phyloP scores from a whole-genome alignment of 768 basidiomycete genomes.

The Mycena vitilis region DNA sequence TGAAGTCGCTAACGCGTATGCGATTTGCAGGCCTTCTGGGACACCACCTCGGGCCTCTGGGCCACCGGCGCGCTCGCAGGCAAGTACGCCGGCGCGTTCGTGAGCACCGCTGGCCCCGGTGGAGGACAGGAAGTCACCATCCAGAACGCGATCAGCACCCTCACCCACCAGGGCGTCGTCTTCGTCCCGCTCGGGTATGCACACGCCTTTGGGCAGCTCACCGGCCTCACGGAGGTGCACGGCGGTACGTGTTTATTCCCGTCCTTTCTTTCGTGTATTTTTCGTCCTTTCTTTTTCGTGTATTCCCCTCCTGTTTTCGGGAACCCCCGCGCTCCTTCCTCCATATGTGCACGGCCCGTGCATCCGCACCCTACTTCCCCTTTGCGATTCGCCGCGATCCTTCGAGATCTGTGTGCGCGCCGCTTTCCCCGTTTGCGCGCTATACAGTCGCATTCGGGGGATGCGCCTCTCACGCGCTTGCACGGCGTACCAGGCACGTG shows the following conservation, averaged over 20 bases:
- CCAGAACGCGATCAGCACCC: slow-evolving; percentile 62
- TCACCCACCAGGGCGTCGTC: slow-evolving; percentile 79
- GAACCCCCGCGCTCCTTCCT: too few relatives aligned
- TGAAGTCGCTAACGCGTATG: neutral
- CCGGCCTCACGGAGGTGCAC: slow-evolving; percentile 59
- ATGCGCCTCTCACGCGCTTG: too few relatives aligned
- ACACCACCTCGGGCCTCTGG: slow-evolving; percentile 80
- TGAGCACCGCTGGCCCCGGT: slow-evolving; percentile 77
- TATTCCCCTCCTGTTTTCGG: too few relatives aligned
- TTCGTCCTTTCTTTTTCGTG: slow-evolving; percentile 4
- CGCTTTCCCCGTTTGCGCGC: too few relatives aligned
- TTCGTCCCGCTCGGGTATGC: slow-evolving; percentile 81
- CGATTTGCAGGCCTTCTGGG: slow-evolving; percentile 72
- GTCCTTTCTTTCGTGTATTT: neutral
- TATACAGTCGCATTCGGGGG: too few relatives aligned
- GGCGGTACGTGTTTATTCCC: slow-evolving; percentile 58
- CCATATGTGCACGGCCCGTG: too few relatives aligned
- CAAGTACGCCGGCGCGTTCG: slow-evolving; percentile 82
- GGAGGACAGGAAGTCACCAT: slow-evolving; percentile 84
- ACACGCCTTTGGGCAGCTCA: slow-evolving; percentile 54
- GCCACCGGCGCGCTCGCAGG: slow-evolving; percentile 67
- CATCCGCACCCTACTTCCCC: too few relatives aligned
- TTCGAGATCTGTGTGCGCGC: too few relatives aligned
- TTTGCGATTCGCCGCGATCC: too few relatives aligned
- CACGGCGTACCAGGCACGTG: too few relatives aligned